Base-by-base conservation (phyloP, 768 basidiomycete species). In the Termitomyces sp. region DNA sequence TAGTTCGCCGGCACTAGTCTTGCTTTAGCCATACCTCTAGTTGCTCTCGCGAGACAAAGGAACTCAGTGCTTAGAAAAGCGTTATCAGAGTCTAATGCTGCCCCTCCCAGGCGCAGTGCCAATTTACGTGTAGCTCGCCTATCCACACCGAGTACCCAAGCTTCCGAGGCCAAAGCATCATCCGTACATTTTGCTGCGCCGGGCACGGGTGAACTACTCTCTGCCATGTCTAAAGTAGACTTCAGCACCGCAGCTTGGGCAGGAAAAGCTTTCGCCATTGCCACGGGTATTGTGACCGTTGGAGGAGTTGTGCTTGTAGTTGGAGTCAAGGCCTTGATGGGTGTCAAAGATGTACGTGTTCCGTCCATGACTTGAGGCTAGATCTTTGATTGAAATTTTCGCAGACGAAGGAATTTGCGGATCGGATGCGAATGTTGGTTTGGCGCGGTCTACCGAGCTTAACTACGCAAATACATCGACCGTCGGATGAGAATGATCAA, bases 211-310 rank as follows among this genome's bases (percentile, higher is more conserved):
- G 72, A 74, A 53, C 61, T 79, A 36, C 69, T 76, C 57, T 72
- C 76, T 9, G 79, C 76, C 2, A 66, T 80, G 7, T 76, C 77
- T 0, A 68, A 66, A n/a, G 65, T 73, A 56, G 70, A 74, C 40
- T 80, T 81, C 65, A 84, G 83, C 49, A 82, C 78, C 0, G 81
- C 81, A 0, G 59, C 89, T 2, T 80, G 85, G 64, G 81, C 83
- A 1, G 74, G 82, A 5, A 88, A 88, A 65, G 90, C 89, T 0
- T 85, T 92, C 44, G 76, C 80, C 3, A 79, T 90, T 45, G 88
- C 90, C 4, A 91, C 90, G 0, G 67, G 81, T 11, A 67, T 88
- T 38, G 89, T 90, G 28, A 66, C 79, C 0, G 70, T 78, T 3
- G 76, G 81, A 28, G 87, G 82, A 0, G 70, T 76, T 6, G 74